Base-by-base conservation (phyloP, 2,329 filamentous ascomycete genomes). In the Pleurostoma richardsiae region DNA sequence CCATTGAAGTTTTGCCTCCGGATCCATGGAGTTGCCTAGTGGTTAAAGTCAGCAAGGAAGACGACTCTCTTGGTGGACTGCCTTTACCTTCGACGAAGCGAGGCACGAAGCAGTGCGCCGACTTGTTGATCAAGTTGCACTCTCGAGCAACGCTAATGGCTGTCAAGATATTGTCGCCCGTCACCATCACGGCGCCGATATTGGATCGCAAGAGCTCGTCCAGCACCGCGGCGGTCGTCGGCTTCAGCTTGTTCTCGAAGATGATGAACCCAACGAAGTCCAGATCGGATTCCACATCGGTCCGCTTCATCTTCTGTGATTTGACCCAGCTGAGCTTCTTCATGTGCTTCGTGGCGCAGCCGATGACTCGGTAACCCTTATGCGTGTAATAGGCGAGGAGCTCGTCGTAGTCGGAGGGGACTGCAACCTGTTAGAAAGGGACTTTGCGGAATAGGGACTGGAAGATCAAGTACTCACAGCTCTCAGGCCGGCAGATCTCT, bases 211-310 rank as follows among this genome's bases (percentile, higher is more conserved):
- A 77, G 3, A 99, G 77, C 67, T 97, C 91, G 47, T 86, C 79
- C 29, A 99, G 81, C 31, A 96, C 87, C 2, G 77, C 79, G 2
- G 88, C 79, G 0, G 92, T 96, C 26, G 82, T 90, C 2, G 88
- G 85, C 65, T 99, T 99, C 51, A 99, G 72, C 68, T 99, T 99
- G 70, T 99, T 99, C 69, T 99, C 94, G 57, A 99, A 99, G 45
- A 99, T 86, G 60, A 99, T 97, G 68, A 99, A 99, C 4, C 94
- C 94, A 33, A 91, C 79, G 60, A 99, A 97, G 41, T 92, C 83
- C 8, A 99, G 78, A 30, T 83, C 76, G 3, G 81, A 86, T 65
- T 99, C 94, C 6, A 88, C 91, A 45, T 96, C 88, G 38, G 83
- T 72, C 30, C 94, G 85, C 56, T 83, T 87, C 85, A 97, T 91